phyloP scores from a whole-genome alignment of 495 filamentous ascomycete species.

The Podospora bellae-mahoneyi region DNA sequence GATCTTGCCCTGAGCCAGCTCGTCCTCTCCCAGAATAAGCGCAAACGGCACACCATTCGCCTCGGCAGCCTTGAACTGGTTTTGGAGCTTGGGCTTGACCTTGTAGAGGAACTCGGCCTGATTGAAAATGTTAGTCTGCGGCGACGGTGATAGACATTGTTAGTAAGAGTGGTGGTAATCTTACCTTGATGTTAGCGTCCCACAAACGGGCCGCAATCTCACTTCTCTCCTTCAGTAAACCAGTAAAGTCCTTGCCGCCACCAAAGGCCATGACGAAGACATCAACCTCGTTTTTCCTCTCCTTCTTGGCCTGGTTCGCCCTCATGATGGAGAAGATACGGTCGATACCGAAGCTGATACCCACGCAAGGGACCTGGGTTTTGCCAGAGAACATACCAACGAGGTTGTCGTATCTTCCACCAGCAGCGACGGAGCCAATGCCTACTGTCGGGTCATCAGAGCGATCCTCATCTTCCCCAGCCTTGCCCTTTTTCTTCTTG shows the following conservation, averaged over 20 bases:
- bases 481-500: slow-evolving; percentile 57
- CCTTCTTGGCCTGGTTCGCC: slow-evolving; percentile 63
- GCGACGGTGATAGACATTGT: neutral
- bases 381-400: slow-evolving; percentile 92
- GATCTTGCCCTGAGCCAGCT: slow-evolving; percentile 70
- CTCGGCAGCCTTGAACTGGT: slow-evolving; percentile 81
- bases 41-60: slow-evolving; percentile 60
- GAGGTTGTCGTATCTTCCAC: slow-evolving; percentile 90
- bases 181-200: slow-evolving; percentile 73
- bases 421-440: slow-evolving; percentile 85
- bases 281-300: slow-evolving; percentile 66
- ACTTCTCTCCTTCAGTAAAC: slow-evolving; percentile 78
- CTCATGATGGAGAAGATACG: slow-evolving; percentile 91
- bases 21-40: slow-evolving; percentile 80
- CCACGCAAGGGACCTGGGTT: slow-evolving; percentile 81
- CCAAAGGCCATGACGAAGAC: slow-evolving; percentile 93
- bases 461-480: slow-evolving; percentile 67
- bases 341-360: slow-evolving; percentile 92
- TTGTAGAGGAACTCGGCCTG: slow-evolving; percentile 74
- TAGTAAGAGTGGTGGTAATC: neutral
- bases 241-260: slow-evolving; percentile 77
- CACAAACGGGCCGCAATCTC: slow-evolving; percentile 67
- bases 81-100: slow-evolving; percentile 70
- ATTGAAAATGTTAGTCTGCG: slow-evolving; percentile 5
- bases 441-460: slow-evolving; percentile 78